These are phyloP conservation scores for Hylodesmum podocarpum DNA, from an alignment of 306 rosid species.

Conservation along the genomic window DNA sequence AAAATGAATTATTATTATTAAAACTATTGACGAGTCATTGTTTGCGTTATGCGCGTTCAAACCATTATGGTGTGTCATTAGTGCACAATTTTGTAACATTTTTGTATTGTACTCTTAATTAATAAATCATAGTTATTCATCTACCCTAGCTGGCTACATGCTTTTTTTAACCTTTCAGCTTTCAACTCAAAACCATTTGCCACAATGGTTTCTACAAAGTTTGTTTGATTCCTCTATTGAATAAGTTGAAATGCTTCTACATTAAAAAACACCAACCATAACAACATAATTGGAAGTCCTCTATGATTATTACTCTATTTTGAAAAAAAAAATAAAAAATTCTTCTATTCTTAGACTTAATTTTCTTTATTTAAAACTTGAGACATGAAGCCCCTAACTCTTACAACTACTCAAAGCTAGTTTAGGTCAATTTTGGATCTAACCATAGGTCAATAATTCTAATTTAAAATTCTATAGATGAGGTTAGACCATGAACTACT, in stretches of 20 bases:
- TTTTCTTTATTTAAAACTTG: background rate
- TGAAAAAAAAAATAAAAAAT: too few relatives aligned
- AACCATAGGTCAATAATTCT: background rate
- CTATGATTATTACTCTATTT: background rate
- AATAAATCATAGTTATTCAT: background rate
- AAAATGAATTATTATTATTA: slow-evolving; percentile 19
- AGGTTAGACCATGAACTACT: background rate
- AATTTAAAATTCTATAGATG: background rate
- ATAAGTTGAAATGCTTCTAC: background rate
- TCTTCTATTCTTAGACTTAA: background rate
- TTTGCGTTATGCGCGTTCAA: slow-evolving; percentile 47
- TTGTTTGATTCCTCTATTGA: background rate
- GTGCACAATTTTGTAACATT: slow-evolving; percentile 29
- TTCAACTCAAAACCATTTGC: slow-evolving; percentile 31
- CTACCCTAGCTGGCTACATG: slow-evolving; percentile 19
- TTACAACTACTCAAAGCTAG: background rate
- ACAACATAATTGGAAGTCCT: background rate
- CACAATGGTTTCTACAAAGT: slow-evolving; percentile 10
- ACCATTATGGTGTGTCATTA: slow-evolving; percentile 36
- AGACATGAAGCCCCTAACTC: background rate
- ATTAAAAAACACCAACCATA: background rate
- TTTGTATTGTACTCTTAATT: background rate
- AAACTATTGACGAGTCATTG: slow-evolving; percentile 40
- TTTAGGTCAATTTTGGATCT: background rate
- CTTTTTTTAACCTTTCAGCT: slow-evolving; percentile 30